phyloP scores from a whole-genome alignment of 2,329 filamentous ascomycete genomes.

The Penicillium carneum region DNA sequence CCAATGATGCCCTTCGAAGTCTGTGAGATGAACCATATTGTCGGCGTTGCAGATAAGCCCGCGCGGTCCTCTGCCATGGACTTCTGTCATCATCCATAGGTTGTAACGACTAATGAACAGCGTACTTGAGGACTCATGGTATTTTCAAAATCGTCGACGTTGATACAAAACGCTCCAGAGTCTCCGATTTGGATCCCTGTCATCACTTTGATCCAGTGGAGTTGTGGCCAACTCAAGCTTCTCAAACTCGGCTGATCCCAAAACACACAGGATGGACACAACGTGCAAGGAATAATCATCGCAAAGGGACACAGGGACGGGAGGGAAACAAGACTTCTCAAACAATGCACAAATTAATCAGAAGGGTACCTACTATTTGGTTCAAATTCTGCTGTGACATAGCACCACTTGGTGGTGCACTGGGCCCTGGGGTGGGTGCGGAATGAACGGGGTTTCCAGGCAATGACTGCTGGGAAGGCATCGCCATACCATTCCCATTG shows the following conservation, averaged over 20 bases:
- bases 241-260: not conserved
- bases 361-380: constrained; percentile 77
- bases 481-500: constrained; percentile 49
- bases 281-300: not conserved
- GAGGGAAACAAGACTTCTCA: constrained; percentile 1
- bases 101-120: not conserved
- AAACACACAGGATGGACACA: not conserved
- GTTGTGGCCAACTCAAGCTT: not conserved
- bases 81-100: not conserved
- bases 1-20: not conserved
- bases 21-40: not conserved
- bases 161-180: not conserved
- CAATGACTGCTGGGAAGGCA: constrained; percentile 58
- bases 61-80: not conserved
- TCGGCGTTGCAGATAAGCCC: not conserved
- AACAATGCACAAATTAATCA: constrained; percentile 1
- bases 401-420: constrained; percentile 46
- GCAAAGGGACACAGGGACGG: not conserved
- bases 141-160: not conserved
- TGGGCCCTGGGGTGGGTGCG: constrained; percentile 51
- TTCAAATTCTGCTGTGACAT: constrained; percentile 91
- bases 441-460: constrained; percentile 57
- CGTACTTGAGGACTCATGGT: not conserved
- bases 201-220: not conserved
- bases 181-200: not conserved